phyloP scores from a whole-genome alignment of 768 basidiomycete species.

The Hemileccinum rubropunctum region DNA sequence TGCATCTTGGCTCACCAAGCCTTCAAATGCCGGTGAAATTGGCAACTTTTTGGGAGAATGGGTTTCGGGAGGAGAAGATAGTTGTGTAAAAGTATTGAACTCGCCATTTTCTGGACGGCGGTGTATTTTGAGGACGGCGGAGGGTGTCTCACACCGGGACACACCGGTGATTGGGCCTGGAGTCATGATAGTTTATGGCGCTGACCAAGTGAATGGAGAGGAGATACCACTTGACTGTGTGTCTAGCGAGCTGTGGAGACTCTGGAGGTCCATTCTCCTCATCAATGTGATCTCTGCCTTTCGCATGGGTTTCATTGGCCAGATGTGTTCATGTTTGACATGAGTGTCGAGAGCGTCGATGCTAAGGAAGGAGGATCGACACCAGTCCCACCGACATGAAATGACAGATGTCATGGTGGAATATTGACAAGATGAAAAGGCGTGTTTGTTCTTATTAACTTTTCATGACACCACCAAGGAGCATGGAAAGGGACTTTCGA shows the following conservation, averaged over 20 bases:
- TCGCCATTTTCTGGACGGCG: background rate
- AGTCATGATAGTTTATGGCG: constrained; percentile 1
- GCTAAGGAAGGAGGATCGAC: constrained; percentile 39
- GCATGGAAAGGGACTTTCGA: too few species aligned
- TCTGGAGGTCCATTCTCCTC: constrained; percentile 38
- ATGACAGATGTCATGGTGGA: constrained; percentile 15
- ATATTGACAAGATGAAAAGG: background rate
- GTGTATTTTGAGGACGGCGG: background rate
- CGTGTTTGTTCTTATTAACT: constrained; percentile 21
- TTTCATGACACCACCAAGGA: too few species aligned
- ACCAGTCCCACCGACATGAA: constrained; percentile 56
- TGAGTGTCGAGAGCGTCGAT: constrained; percentile 43
- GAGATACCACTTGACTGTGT: constrained; percentile 20
- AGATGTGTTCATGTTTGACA: constrained; percentile 47
- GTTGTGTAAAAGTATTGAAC: constrained; percentile 18
- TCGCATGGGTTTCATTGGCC: constrained; percentile 40
- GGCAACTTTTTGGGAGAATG: constrained; percentile 14
- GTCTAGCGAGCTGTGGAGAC: constrained; percentile 17
- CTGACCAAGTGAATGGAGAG: background rate
- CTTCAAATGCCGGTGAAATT: constrained; percentile 21
- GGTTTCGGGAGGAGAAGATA: constrained; percentile 19
- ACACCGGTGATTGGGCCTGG: constrained; percentile 4
- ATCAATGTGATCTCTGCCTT: constrained; percentile 44
- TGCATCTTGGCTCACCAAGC: constrained; percentile 8
- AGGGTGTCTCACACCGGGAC: constrained; percentile 1